Evolutionary conservation across 106 monocot species (phyloP), one percentile per base, ranked within the genome.

Genomic region (Dioscorea zingiberensis): DNA sequence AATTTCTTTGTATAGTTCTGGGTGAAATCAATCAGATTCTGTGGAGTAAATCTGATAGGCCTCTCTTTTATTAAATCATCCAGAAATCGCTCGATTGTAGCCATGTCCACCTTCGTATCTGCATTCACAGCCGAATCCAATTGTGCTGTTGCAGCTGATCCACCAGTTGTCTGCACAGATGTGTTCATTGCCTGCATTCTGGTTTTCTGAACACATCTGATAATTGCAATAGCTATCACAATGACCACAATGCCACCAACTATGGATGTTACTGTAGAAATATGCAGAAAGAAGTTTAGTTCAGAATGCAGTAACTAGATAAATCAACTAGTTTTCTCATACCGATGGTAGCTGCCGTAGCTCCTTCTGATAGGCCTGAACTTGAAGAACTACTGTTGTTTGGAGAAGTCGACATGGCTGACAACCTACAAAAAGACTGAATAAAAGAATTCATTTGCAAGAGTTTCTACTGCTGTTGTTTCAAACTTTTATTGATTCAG

Each of bases 21-120:
- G 6, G 72, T 72, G 60, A 78, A 78, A 28, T 22, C 30, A 21
- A 38, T 60, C 22, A 78, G 27, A 27, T 78, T 22, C 15, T 54
- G 29, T 0, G 78, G 26, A 18, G 45, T 72, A 44, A 78, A 72
- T 62, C 61, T n/a, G 13, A 55, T 47, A 3, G 72, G 44, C 27
- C 25, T 66, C 28, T 72, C 60, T 30, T 67, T 67, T 23, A 55
- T 7, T 12, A 72, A 53, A 27, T 67, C 60, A 14, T 59, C 59
- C 2, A 78, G 21, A 28, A 78, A 78, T 16, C 26, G 53, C 25
- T 61, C 29, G n/a, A 72, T 62, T 25, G 63, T 59, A 3, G 28
- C 26, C 61, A 72, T 25, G 54, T 72, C 67, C 1, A 72, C 54
- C 1, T 10, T 17, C 2, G 28, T 27, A 23, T 29, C 51, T 12